A percentile compares a stretch with the other conserved stretches of the same genome.
These are phyloP conservation scores for Alnus glutinosa DNA, from an alignment of 306 rosid genomes.

Conservation along the genomic window DNA sequence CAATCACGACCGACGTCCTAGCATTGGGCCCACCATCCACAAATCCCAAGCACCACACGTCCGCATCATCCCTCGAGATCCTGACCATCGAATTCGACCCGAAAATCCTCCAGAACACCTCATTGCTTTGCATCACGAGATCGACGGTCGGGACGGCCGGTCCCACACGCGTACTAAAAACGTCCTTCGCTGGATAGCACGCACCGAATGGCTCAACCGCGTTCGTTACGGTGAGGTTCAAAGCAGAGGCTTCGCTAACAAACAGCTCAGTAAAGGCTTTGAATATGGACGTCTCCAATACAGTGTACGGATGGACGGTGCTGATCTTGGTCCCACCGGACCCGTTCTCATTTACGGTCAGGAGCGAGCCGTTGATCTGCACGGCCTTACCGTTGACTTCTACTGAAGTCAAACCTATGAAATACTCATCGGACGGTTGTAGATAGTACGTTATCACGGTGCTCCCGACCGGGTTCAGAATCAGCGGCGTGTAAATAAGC, in stretches of 20 bases:
- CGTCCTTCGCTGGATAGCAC: conserved; percentile 33
- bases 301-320: conserved; percentile 28
- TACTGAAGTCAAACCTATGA: conserved; percentile 37
- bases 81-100: conserved; percentile 64
- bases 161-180: conserved; percentile 43
- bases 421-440: conserved; percentile 50
- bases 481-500: conserved; percentile 41
- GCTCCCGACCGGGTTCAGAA: conserved; percentile 31
- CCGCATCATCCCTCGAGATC: conserved; percentile 34
- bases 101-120: conserved; percentile 52
- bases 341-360: conserved; percentile 33
- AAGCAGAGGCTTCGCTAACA: conserved; percentile 23
- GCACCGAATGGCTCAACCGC: conserved; percentile 38
- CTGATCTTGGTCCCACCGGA: conserved; percentile 45
- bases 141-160: conserved; percentile 56
- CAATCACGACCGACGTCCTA: conserved; percentile 53
- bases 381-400: conserved; percentile 30
- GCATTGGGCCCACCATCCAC: conserved; percentile 50
- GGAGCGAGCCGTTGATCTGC: conserved; percentile 23
- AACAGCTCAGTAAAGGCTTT: conserved; percentile 22
- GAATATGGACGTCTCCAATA: conserved; percentile 31
- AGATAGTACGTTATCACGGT: conserved; percentile 33
- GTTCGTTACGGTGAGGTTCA: conserved; percentile 35
- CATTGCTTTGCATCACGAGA: conserved; percentile 48
- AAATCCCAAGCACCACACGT: conserved; percentile 57